Evolutionary conservation across 306 rosid genomes (phyloP).

Genomic region (Cucurbita moschata): DNA sequence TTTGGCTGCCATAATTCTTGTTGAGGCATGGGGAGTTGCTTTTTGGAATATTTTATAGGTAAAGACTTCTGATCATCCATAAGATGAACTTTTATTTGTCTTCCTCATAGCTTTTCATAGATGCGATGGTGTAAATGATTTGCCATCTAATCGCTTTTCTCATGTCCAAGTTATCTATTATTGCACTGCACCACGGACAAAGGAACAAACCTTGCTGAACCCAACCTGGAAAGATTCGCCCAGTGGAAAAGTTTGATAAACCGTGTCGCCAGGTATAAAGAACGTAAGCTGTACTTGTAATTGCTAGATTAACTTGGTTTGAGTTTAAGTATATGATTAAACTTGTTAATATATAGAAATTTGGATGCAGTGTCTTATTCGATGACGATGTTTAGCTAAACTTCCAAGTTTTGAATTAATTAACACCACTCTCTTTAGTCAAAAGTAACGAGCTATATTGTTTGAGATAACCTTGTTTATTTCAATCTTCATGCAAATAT

Average conservation of each 20-base stretch:
- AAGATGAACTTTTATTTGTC: neutral
- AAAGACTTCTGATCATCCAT: neutral
- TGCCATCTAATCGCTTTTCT: neutral
- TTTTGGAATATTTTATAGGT: neutral
- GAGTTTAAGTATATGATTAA: neutral
- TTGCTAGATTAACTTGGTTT: neutral
- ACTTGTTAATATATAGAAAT: neutral
- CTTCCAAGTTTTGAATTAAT: neutral
- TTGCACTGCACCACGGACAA: conserved; percentile 1
- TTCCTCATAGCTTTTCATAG: neutral
- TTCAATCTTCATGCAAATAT: neutral
- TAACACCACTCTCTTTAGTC: neutral
- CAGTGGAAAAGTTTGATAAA: neutral
- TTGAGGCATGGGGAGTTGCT: neutral
- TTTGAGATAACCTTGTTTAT: neutral
- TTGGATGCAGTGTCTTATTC: neutral
- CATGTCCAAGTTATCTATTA: neutral
- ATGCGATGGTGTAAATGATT: neutral
- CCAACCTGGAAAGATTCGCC: conserved; percentile 7
- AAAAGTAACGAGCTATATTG: neutral
- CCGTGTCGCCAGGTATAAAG: conserved; percentile 7
- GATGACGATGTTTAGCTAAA: neutral
- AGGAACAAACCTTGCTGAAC: neutral
- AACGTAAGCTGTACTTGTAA: neutral
- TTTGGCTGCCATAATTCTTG: neutral